Base-by-base conservation (phyloP, 2,329 filamentous ascomycete genomes). In the Didymella arachidicola region DNA sequence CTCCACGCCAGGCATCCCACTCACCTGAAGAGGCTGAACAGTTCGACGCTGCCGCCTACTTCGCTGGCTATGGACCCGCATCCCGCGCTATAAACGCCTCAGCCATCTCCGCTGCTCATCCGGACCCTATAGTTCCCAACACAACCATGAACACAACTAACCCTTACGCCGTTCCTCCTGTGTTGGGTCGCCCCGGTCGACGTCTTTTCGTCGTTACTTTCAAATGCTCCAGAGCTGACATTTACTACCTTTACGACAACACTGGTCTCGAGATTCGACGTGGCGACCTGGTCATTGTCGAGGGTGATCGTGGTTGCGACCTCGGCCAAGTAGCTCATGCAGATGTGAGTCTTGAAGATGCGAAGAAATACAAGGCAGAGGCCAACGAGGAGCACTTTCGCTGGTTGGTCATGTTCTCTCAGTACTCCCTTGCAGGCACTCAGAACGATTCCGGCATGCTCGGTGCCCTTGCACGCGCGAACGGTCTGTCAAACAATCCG, bases 361-460 rank as follows among this genome's bases (percentile, higher is more conserved):
- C 95, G 8, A 93, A 95, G 71, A 90, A 95, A 46, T 81, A 93
- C 65, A 97, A 97, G 76, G 92, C 96, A 68, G 89, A 95, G 68
- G 96, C 94, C 66, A 91, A 91, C 2, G 92, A 97, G 74, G 93
- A 98, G 74, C 95, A 99, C 76, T 97, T 97, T 80, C 93, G 93
- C 72, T 98, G 94, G 92, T 84, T 99, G 52, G 97, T 98, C 90
- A 95, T 98, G 91, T 99, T 97, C 77, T 97, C 93, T 1, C 89
- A 93, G 45, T 75, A 75, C 60, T 76, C 74, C 1, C 62, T 75
- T 32, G 67, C 72, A 14, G 73, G 73, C 7, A 66, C 65, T 3
- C 65, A 71, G 19, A 72, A 71, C 25, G 72, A 73, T 34, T 75
- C 91, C 87, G 72, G 69, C 43, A 74, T 91, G 79, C 65, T 82